Base-by-base conservation (phyloP, 768 basidiomycete species). In the Cyathus striatus region DNA sequence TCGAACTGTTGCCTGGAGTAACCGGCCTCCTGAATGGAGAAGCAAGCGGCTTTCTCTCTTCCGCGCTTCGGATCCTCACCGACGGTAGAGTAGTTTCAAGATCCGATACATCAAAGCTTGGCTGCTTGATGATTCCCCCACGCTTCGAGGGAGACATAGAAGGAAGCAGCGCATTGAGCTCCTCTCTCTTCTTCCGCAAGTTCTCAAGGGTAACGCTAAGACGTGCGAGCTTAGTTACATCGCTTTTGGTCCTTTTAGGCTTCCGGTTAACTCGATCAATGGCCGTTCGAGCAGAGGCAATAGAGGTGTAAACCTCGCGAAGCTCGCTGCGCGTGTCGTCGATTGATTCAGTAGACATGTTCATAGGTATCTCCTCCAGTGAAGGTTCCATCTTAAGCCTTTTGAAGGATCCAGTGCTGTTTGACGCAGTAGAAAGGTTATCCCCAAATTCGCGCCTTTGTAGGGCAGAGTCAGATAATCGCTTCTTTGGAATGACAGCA, bases 401-500 rank as follows among this genome's bases (percentile, higher is more conserved):
- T 41, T 4, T 42, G 21, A 17, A 40, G 25, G 9, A 2, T 1
- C 14, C 18, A 25, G 22, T n/a, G 6, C 38, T 41, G 10, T 38
- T 33, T 9, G 41, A 27, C 5, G 22, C 4, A 12, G 20, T 21
- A n/a, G 18, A 33, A 10, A 40, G 18, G 21, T 40, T 41, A 5
- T 50, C 46, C 3, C 24, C 24, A n/a, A n/a, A 16, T 26, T 49
- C 14, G n/a, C 35, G 18, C 13, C 35, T 37, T 37, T 14, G 35
- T 10, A 64, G 55, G 10, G 57, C 57, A 13, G 46, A 42, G 38
- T 63, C 63, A 2, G 60, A 64, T 20, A 46, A 48, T 34, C 70
- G 71, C 53, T 74, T 75, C 27, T 52, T 60, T 18, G 66, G 61
- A 34, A 69, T 42, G 18, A 52, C 49, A 21, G 56, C 30, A 32